A percentile compares a stretch with the other conserved stretches of the same genome.
Evolutionary conservation across 352 stramenopile genomes (phyloP).

Genomic region (Thalassiosira exigua): DNA sequence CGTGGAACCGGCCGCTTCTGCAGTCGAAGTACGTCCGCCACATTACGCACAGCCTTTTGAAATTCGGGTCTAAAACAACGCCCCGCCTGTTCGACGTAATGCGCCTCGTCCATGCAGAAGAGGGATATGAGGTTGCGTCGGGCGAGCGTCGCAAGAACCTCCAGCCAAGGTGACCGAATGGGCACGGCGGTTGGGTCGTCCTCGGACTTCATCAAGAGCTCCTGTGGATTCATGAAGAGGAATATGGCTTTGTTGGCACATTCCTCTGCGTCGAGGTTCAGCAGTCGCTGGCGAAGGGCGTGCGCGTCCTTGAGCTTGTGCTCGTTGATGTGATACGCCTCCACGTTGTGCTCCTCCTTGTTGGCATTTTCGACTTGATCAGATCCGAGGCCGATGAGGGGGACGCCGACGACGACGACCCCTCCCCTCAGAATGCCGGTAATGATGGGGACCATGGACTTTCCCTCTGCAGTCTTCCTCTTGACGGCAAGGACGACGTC

Average conservation of each 20-base stretch:
- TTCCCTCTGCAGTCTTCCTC: constrained; percentile 24
- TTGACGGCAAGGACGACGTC: constrained; percentile 2
- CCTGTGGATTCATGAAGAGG: constrained; percentile 30
- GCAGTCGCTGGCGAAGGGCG: neutral
- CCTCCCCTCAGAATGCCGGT: constrained; percentile 10
- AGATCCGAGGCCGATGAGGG: constrained; percentile 21
- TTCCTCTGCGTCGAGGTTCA: neutral
- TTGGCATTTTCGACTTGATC: constrained; percentile 17
- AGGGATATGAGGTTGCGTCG: neutral
- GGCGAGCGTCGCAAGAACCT: neutral
- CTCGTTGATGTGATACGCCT: constrained; percentile 39
- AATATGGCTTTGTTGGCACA: constrained; percentile 8
- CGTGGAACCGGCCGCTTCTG: neutral
- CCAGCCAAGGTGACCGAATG: too few species aligned
- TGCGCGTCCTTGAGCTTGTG: neutral
- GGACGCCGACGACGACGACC: constrained; percentile 10
- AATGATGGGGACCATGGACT: constrained; percentile 13
- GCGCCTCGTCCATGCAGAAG: constrained; percentile 31
- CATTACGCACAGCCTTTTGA: neutral
- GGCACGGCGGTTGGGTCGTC: too few species aligned
- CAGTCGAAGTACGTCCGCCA: neutral
- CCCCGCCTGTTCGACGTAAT: constrained; percentile 10
- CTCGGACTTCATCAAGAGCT: neutral
- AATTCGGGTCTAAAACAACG: constrained; percentile 31
- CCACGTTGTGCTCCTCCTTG: neutral